These are phyloP conservation scores for Termitomyces sp. DNA, from an alignment of 768 basidiomycete genomes.

Conservation along the genomic window DNA sequence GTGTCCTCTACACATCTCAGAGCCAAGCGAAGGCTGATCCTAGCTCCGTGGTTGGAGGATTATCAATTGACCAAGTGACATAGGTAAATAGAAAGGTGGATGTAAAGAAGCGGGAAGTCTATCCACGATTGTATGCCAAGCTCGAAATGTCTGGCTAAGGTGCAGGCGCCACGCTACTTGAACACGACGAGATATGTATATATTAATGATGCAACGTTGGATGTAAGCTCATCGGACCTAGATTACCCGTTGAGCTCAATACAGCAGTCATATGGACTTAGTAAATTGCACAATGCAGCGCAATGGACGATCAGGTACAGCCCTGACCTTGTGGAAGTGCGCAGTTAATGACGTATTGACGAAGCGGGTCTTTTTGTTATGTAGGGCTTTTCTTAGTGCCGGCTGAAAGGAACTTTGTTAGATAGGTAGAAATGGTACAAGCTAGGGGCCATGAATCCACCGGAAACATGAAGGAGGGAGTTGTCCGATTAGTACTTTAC, in stretches of 20 bases:
- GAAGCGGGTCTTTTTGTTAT: neutral
- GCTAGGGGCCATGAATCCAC: neutral
- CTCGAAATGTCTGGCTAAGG: too few relatives aligned
- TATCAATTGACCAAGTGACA: neutral
- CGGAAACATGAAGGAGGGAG: too few relatives aligned
- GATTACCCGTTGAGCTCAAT: too few relatives aligned
- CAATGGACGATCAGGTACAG: neutral
- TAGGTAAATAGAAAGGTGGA: conserved; percentile 8
- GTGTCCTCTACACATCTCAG: neutral
- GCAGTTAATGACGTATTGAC: neutral
- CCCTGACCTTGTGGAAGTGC: neutral
- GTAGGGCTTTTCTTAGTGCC: neutral
- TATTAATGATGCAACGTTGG: too few relatives aligned
- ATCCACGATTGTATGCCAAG: too few relatives aligned
- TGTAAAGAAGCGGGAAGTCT: too few relatives aligned
- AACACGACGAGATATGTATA: neutral
- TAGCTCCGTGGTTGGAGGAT: neutral
- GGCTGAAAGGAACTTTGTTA: too few relatives aligned
- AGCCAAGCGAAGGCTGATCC: neutral
- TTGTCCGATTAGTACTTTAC: too few relatives aligned
- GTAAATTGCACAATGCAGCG: too few relatives aligned
- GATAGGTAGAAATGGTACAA: too few relatives aligned
- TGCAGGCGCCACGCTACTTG: too few relatives aligned
- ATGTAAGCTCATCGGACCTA: neutral
- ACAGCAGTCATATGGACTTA: too few relatives aligned